Conservation (phyloP, 495 filamentous ascomycete species). For the Lasiosphaeris hirsuta region DNA sequence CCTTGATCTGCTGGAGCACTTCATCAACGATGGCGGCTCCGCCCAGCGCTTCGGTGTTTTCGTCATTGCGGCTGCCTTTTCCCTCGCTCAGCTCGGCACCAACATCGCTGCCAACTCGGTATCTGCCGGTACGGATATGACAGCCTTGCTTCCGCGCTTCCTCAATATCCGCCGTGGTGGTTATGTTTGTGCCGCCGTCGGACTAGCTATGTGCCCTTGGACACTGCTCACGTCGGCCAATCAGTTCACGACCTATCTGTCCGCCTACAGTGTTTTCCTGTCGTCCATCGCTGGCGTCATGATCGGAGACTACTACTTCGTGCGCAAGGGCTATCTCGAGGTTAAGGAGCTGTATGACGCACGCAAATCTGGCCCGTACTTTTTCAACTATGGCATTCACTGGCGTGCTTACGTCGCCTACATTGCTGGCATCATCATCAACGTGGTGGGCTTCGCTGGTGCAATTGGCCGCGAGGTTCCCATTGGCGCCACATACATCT, state of each 20-base stretch:
- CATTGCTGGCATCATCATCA: slow-evolving; percentile 82
- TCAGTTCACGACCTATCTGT: slow-evolving; percentile 92
- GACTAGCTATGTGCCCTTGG: slow-evolving; percentile 88
- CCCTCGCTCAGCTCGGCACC: slow-evolving; percentile 84
- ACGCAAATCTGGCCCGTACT: slow-evolving; percentile 65
- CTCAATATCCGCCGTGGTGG: slow-evolving; percentile 88
- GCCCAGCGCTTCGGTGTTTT: slow-evolving; percentile 85
- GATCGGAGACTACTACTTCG: slow-evolving; percentile 84
- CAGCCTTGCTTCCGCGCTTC: slow-evolving; percentile 80
- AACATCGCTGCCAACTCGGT: slow-evolving; percentile 93
- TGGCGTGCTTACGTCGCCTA: slow-evolving; percentile 84
- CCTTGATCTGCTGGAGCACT: slow-evolving; percentile 67
- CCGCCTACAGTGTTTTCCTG: slow-evolving; percentile 92
- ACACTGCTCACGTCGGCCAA: slow-evolving; percentile 74
- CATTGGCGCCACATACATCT: slow-evolving; percentile 79
- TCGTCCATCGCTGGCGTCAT: slow-evolving; percentile 91
- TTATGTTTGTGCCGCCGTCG: slow-evolving; percentile 81
- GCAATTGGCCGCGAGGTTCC: slow-evolving; percentile 68
- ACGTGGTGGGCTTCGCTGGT: slow-evolving; percentile 87
- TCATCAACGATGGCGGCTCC: slow-evolving; percentile 70
- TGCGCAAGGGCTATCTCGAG: slow-evolving; percentile 78
- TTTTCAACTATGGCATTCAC: slow-evolving; percentile 67
- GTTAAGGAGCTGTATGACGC: slow-evolving; percentile 77
- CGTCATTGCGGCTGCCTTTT: slow-evolving; percentile 76
- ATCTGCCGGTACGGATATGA: slow-evolving; percentile 87